Base-by-base conservation (phyloP, 2,329 filamentous ascomycete genomes). In the Metarhizium rileyi region DNA sequence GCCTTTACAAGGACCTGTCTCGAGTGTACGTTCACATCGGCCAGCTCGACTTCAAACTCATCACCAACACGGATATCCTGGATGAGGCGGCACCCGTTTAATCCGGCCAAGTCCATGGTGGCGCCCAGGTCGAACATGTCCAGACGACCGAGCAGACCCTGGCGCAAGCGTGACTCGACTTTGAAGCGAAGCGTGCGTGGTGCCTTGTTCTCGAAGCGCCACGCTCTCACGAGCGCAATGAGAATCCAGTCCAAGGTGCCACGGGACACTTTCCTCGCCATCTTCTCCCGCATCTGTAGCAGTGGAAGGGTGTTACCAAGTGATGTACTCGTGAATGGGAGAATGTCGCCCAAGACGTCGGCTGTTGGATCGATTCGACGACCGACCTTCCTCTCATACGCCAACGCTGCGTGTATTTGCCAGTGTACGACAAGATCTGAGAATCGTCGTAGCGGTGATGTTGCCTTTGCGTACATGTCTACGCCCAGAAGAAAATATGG, bases 371-470 rank as follows among this genome's bases (percentile, higher is more conserved):
- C 56, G 33, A 68, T 53, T 14, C 48, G 51, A 18, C 60, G 55
- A 40, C 58, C 50, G 23, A 53, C 53, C 35, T 66, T 57, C 8
- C 71, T 67, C 56, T 76, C 73, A 51, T 71, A 63, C 14, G 68
- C 66, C 28, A 86, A 65, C 9, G 78, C 74, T 2, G 75, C 76
- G 58, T 83, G 75, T 53, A 86, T 77, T 62, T 86, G 81, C 78
- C 80, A 85, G 65, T 85, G 81, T 2, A 77, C 73, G 28, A 86
- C 61, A 44, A 86, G 66, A 62, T 86, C 83, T 5, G 70, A 65
- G 63, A 76, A 85, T 41, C 83, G 76, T 30, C 83, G 78, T n/a
- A 86, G 70, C 18, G 83, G 83, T 46, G 78, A 83, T 7, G 83
- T 86, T 36, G 75, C 75, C 56, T 82, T 84, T 51, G 77, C 68